Evolutionary conservation across 768 basidiomycete genomes (phyloP), one percentile per base, ranked within the genome.

Genomic region (Xanthoconium stramineum): DNA sequence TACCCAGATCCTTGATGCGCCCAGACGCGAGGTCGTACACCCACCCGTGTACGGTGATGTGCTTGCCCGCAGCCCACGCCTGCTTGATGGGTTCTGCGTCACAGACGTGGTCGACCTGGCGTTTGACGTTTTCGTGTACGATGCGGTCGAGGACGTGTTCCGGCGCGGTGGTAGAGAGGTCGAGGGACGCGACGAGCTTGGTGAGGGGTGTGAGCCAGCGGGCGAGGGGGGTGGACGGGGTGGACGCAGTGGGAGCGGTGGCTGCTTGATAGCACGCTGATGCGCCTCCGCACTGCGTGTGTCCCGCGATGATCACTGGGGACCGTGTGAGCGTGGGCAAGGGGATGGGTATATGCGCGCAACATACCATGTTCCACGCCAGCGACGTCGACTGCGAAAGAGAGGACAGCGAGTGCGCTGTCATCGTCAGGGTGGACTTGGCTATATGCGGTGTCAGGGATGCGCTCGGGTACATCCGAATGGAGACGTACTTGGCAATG

Each of bases 231-330:
- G 78, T 20, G 14, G 24, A 6, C 8, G 6, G 4, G 13, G 14
- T 20, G 20, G 42, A 11, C 3, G 20, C 42, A 20, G 42, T 35
- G 33, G 33, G n/a, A n/a, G 28, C n/a, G 36, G 36, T 8, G 11
- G 45, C 77, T 42, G 83, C 80, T 1, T 68, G 62, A 39, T 82
- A 72, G 47, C 83, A 83, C 6, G 86, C 84, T 0, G 73, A 69
- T 4, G 82, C 88, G 50, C 93, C 93, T 52, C 91, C 93, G 67
- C 93, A 96, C 53, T 83, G 76, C 12, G 86, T 84, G 68, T 96
- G 93, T 17, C 93, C 93, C 28, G 87, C 89, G 63, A 95, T 75
- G 58, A 91, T 75, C 57, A 95, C 90, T 92, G 20, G 1, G 20
- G 4, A 29, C 4, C 17, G 30, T 36, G 43, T 24, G 13, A 15